Conservation (phyloP, 371 early-diverging fungal species). For the Parasitella parasitica region DNA sequence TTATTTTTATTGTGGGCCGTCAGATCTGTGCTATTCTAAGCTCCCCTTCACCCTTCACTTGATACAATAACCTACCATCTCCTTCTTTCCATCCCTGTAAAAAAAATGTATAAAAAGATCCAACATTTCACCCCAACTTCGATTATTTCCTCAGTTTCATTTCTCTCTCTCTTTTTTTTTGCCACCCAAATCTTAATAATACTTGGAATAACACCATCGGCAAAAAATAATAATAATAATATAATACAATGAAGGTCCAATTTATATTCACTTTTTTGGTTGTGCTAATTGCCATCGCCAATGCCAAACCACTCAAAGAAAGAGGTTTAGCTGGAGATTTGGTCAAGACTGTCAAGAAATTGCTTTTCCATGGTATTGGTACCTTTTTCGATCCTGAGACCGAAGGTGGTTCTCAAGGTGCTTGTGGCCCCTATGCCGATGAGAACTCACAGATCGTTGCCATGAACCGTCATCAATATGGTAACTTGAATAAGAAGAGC, state of each 20-base stretch:
- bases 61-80: not conserved
- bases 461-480: slow-evolving; percentile 39
- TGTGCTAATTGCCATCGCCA: not conserved
- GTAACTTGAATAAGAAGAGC: slow-evolving; percentile 30
- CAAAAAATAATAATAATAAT: not conserved
- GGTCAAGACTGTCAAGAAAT: slow-evolving; percentile 6
- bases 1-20: not conserved
- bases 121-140: not conserved
- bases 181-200: not conserved
- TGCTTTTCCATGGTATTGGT: slow-evolving; percentile 9
- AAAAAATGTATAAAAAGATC: not conserved
- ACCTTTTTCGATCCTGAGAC: slow-evolving; percentile 34
- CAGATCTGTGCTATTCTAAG: not conserved
- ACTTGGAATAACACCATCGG: no score
- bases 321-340: slow-evolving; percentile 16
- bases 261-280: not conserved
- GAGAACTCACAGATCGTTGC: slow-evolving; percentile 38
- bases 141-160: not conserved
- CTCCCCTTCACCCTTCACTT: not conserved
- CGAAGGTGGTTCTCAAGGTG: slow-evolving; percentile 34
- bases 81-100: not conserved
- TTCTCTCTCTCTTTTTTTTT: not conserved
- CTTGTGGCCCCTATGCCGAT: slow-evolving; percentile 32
- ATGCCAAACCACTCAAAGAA: slow-evolving; percentile 6
- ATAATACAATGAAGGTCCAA: slow-evolving; percentile 7